A percentile compares a stretch with the other conserved stretches of the same genome.
Evolutionary conservation across 345 rosid species (phyloP).

Genomic region (Eucalyptus marginata): DNA sequence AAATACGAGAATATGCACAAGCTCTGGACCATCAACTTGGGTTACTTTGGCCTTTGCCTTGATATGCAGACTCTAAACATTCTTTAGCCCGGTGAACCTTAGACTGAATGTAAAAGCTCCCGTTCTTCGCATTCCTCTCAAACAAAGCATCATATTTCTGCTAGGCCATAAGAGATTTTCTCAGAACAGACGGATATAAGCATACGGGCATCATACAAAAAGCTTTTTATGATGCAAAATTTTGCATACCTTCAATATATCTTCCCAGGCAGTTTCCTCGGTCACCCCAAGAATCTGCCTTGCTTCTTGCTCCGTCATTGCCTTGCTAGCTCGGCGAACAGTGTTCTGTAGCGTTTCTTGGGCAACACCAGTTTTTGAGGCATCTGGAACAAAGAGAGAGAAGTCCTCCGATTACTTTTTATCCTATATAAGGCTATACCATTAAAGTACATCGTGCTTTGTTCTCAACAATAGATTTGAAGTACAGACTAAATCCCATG

Average conservation of each 20-base stretch:
- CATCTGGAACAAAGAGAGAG: constrained; percentile 27
- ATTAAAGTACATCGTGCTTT: neutral
- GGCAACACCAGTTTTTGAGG: constrained; percentile 69
- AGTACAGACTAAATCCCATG: neutral
- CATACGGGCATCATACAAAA: neutral
- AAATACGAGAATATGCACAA: neutral
- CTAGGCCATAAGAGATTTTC: neutral
- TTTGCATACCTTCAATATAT: constrained; percentile 41
- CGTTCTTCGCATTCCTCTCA: constrained; percentile 66
- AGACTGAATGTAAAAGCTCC: constrained; percentile 92
- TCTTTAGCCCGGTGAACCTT: constrained; percentile 93
- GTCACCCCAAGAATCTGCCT: constrained; percentile 83
- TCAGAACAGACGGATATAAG: neutral
- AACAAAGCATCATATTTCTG: constrained; percentile 76
- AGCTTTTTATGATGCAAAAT: neutral
- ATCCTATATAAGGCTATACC: neutral
- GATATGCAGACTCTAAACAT: constrained; percentile 52
- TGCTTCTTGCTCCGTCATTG: constrained; percentile 73
- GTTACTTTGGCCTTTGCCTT: constrained; percentile 28
- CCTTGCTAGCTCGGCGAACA: constrained; percentile 52
- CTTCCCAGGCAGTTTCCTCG: constrained; percentile 67
- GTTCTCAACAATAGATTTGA: neutral
- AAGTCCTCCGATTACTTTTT: neutral
- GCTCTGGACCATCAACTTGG: constrained; percentile 15
- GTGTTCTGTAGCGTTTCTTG: constrained; percentile 39